These are phyloP conservation scores for Adansonia gregorii DNA, from an alignment of 441 rosid species.

Conservation along the genomic window DNA sequence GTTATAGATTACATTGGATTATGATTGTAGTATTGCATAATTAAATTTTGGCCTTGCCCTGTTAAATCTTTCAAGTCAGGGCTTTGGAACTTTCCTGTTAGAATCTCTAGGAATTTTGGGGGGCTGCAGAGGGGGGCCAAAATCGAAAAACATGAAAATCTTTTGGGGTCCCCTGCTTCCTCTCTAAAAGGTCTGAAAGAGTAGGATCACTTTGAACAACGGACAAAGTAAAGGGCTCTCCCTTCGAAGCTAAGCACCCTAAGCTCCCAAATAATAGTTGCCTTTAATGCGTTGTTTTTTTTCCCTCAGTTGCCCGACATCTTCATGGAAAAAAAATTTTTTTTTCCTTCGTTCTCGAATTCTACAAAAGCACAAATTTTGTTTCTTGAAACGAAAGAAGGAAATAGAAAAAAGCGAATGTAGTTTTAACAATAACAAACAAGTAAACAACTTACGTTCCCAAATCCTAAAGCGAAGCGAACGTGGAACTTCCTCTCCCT, in stretches of 20 bases:
- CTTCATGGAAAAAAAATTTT: not conserved
- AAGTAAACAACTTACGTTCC: not conserved
- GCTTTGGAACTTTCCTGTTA: constrained; percentile 10
- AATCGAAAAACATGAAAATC: constrained; percentile 5
- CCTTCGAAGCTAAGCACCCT: constrained; percentile 16
- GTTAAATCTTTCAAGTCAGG: not conserved
- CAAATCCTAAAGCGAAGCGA: constrained; percentile 18
- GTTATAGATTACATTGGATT: not conserved
- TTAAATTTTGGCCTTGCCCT: not conserved
- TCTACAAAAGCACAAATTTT: constrained; percentile 22
- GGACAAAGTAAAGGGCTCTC: not conserved
- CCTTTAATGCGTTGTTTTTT: not conserved
- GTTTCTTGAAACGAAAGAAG: not conserved
- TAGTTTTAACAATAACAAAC: not conserved
- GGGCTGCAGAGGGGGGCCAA: not conserved
- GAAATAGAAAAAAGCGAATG: not conserved
- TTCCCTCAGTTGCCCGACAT: not conserved
- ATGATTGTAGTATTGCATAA: not conserved
- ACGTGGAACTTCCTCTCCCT: constrained; percentile 12
- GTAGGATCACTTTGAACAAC: not conserved
- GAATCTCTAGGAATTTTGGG: not conserved
- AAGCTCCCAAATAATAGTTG: not conserved
- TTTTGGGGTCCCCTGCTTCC: not conserved
- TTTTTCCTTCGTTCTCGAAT: not conserved
- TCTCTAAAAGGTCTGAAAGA: constrained; percentile 6